These are phyloP conservation scores for Ephemerocybe angulata DNA, from an alignment of 768 basidiomycete species.

Conservation along the genomic window DNA sequence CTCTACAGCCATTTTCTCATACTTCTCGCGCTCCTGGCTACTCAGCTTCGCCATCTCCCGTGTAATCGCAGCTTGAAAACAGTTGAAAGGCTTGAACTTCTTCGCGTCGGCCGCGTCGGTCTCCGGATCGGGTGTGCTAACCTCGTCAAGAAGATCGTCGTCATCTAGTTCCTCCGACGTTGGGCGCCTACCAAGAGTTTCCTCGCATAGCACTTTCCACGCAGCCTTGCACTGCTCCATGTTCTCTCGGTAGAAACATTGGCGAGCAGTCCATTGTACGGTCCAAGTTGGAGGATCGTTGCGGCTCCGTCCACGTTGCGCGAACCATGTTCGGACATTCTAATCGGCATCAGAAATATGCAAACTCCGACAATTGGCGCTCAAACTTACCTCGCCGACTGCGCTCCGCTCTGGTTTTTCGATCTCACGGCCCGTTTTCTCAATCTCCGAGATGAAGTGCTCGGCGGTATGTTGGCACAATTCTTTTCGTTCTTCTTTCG, in stretches of 20 bases:
- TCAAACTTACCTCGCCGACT: not conserved
- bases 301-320: not conserved
- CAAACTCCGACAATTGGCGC: not conserved
- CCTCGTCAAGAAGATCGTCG: too few relatives aligned
- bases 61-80: not conserved
- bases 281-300: not conserved
- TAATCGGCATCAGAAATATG: not conserved
- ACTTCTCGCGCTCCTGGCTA: not conserved
- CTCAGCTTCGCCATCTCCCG: not conserved
- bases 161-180: not conserved
- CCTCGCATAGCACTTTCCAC: not conserved
- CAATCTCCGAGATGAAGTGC: not conserved
- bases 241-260: not conserved
- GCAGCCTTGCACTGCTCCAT: not conserved
- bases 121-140: too few relatives aligned
- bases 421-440: not conserved
- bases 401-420: not conserved
- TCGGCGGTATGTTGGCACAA: not conserved
- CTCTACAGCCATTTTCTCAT: not conserved
- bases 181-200: not conserved
- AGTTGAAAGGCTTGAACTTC: not conserved
- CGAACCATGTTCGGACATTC: not conserved
- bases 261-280: not conserved
- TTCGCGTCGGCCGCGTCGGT: not conserved
- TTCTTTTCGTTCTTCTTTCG: not conserved